phyloP scores from a whole-genome alignment of 257 asterid genomes.

The Solanum bukasovii region DNA sequence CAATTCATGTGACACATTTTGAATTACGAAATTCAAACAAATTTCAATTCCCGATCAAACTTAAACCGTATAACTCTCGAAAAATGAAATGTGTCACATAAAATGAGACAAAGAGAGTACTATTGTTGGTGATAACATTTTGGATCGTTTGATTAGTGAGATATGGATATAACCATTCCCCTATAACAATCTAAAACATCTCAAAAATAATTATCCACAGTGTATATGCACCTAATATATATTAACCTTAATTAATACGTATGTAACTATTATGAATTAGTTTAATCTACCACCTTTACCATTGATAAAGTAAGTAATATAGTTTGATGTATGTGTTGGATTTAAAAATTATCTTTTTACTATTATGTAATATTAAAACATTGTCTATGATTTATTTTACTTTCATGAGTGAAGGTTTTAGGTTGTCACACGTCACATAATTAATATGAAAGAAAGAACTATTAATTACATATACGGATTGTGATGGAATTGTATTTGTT shows the following conservation, averaged over 20 bases:
- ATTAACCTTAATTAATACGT: neutral
- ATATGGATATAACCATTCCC: neutral
- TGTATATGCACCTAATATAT: neutral
- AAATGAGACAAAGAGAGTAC: too few species aligned
- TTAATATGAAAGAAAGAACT: neutral
- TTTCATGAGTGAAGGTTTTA: neutral
- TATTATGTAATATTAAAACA: neutral
- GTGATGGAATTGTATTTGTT: neutral
- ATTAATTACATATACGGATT: neutral
- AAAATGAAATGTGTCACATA: accelerated
- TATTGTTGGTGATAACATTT: neutral
- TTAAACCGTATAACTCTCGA: accelerated
- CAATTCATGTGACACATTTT: neutral
- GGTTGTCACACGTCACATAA: neutral
- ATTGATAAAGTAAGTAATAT: neutral
- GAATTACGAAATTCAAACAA: too few species aligned
- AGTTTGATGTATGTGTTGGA: neutral
- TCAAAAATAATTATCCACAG: neutral
- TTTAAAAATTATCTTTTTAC: neutral
- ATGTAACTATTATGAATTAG: neutral
- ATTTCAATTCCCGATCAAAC: accelerated
- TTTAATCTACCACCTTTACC: neutral
- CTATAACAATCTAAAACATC: neutral
- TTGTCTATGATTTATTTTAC: neutral
- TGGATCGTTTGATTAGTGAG: neutral